Evolutionary conservation across 495 filamentous ascomycete genomes (phyloP).

Genomic region (Penicillium pancosmium): DNA sequence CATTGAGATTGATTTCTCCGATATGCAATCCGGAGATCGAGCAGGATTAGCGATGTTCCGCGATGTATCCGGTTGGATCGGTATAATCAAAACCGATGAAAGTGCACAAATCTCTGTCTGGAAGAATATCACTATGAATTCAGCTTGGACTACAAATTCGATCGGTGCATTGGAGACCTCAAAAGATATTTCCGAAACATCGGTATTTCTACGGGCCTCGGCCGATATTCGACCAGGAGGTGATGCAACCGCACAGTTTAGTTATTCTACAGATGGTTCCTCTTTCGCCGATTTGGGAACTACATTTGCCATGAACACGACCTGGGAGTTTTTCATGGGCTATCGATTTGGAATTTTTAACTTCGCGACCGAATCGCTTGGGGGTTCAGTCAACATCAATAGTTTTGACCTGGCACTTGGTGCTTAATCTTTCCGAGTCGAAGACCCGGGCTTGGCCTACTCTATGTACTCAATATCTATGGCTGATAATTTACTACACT

Average conservation of each 20-base stretch:
- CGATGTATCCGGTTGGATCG: constrained; percentile 55
- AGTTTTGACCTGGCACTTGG: constrained; percentile 3
- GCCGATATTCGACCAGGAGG: constrained; percentile 44
- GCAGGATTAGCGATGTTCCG: constrained; percentile 54
- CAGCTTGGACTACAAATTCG: constrained; percentile 43
- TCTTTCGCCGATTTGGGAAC: constrained; percentile 47
- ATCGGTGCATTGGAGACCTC: constrained; percentile 30
- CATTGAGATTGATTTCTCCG: constrained; percentile 46
- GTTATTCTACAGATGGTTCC: constrained; percentile 54
- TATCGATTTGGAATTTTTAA: constrained; percentile 63
- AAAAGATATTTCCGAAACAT: constrained; percentile 27
- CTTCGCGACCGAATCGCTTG: constrained; percentile 54
- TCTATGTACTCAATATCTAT: too few relatives aligned
- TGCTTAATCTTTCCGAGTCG: neutral
- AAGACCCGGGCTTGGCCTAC: too few relatives aligned
- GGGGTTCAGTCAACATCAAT: constrained; percentile 41
- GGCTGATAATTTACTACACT: too few relatives aligned
- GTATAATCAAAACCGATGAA: constrained; percentile 35
- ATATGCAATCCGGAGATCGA: constrained; percentile 54
- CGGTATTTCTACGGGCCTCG: constrained; percentile 46
- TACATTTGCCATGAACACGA: constrained; percentile 43
- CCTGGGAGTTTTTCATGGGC: constrained; percentile 56
- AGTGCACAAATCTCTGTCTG: constrained; percentile 25
- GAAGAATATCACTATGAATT: constrained; percentile 21
- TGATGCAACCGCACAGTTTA: constrained; percentile 42